These are phyloP conservation scores for Takashimella tepidaria DNA, from an alignment of 1,284 basidiomycete species.

Conservation along the genomic window DNA sequence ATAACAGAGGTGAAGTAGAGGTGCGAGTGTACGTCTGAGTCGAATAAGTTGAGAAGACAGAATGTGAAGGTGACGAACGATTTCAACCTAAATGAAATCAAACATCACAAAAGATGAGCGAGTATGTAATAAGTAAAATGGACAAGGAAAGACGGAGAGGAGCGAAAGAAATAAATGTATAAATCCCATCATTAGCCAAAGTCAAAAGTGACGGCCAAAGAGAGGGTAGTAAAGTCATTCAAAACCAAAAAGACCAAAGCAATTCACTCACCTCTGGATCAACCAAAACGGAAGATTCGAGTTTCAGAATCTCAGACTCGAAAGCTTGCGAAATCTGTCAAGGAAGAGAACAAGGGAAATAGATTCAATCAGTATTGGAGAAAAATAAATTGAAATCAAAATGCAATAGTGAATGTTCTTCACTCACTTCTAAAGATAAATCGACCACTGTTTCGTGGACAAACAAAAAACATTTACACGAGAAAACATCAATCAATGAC, in stretches of 20 bases:
- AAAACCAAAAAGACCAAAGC: no score
- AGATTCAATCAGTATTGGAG: no score
- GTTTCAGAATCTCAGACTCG: constrained; percentile 45
- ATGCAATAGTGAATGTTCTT: no score
- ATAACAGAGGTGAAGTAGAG: constrained; percentile 41
- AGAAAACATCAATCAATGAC: no score
- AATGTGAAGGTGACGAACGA: constrained; percentile 46
- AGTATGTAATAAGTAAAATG: neutral
- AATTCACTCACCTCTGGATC: constrained; percentile 34
- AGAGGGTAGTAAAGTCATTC: no score
- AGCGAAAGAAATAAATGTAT: neutral
- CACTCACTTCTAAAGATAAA: constrained; percentile 40
- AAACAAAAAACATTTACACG: no score
- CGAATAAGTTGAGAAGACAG: constrained; percentile 47
- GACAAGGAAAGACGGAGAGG: neutral
- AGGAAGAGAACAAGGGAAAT: no score
- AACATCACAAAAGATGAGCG: neutral
- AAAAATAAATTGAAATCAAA: no score
- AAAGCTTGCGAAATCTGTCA: constrained; percentile 45
- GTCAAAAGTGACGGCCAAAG: no score
- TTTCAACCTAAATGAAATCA: constrained; percentile 33
- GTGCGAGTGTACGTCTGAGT: constrained; percentile 39
- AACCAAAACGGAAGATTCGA: constrained; percentile 45
- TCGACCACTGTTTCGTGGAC: constrained; percentile 42
- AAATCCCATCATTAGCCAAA: no score